Conservation (phyloP, 371 early-diverging fungal species). For the Mucor sp. region DNA sequence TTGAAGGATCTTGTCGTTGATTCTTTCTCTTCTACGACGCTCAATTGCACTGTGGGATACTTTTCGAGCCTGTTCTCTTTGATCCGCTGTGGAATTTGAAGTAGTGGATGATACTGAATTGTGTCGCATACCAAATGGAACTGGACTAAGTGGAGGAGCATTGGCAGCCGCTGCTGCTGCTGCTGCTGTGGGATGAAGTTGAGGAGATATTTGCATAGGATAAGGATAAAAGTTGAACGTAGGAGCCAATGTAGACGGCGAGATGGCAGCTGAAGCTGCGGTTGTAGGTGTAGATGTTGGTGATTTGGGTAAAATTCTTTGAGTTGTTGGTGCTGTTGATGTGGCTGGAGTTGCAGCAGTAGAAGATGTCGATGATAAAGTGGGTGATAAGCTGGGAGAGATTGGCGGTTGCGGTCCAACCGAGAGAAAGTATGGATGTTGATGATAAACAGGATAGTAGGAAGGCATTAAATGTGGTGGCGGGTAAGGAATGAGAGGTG, state of each 20-base stretch:
- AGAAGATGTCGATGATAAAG: neutral
- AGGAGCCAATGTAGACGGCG: constrained; percentile 9
- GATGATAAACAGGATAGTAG: constrained; percentile 25
- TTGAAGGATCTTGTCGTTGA: constrained; percentile 68
- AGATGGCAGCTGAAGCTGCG: neutral
- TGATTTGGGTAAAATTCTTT: constrained; percentile 16
- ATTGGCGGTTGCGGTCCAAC: constrained; percentile 19
- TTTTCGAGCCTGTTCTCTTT: constrained; percentile 61
- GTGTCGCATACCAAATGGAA: neutral
- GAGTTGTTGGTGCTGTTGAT: neutral
- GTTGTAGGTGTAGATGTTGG: neutral
- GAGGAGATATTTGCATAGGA: constrained; percentile 22
- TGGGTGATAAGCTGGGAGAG: constrained; percentile 24
- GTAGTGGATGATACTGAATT: constrained; percentile 12
- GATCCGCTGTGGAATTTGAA: constrained; percentile 32
- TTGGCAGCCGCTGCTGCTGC: neutral
- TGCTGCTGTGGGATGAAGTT: constrained; percentile 12
- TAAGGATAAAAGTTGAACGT: constrained; percentile 18
- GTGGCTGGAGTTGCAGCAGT: neutral
- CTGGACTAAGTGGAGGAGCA: neutral
- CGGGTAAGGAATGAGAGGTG: constrained; percentile 18
- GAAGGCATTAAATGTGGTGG: constrained; percentile 15
- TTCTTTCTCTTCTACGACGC: constrained; percentile 73
- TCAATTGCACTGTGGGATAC: constrained; percentile 80
- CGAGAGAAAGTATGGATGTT: constrained; percentile 22